Evolutionary conservation across 345 rosid genomes (phyloP).

Genomic region (Turritis glabra): DNA sequence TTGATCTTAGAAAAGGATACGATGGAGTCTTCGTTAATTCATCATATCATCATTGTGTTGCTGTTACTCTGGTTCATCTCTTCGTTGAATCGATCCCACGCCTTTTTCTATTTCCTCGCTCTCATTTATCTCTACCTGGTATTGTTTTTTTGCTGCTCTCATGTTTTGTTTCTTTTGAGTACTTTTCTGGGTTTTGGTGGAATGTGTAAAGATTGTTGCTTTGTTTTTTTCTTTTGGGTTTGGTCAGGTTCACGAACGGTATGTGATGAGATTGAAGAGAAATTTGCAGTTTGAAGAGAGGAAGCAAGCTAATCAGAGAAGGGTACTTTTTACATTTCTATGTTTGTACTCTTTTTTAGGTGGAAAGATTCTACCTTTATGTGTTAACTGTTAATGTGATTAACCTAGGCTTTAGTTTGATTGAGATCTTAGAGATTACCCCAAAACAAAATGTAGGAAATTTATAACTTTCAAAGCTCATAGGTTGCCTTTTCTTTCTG

Average conservation of each 20-base stretch:
- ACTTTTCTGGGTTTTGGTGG: background rate
- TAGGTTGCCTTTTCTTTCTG: background rate
- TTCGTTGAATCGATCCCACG: constrained; percentile 51
- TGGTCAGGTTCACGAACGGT: constrained; percentile 73
- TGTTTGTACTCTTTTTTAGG: background rate
- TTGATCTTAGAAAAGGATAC: background rate
- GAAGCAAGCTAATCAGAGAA: constrained; percentile 70
- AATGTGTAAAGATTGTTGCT: background rate
- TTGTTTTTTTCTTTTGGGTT: background rate
- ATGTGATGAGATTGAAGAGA: constrained; percentile 63
- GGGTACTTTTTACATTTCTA: constrained; percentile 46
- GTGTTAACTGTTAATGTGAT: background rate
- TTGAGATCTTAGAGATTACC: background rate
- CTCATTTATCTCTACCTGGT: constrained; percentile 82
- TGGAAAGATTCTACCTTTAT: constrained; percentile 16
- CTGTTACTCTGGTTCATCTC: constrained; percentile 69
- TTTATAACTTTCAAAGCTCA: background rate
- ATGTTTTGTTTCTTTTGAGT: background rate
- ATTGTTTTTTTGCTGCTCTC: background rate
- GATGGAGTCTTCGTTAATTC: constrained; percentile 61
- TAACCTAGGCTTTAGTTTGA: background rate
- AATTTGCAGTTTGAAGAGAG: constrained; percentile 67
- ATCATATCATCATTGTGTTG: constrained; percentile 74
- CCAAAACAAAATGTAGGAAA: background rate
- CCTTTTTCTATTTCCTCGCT: constrained; percentile 55